Conservation (phyloP, 1,284 basidiomycete genomes). For the Puccinia brachypodii region DNA sequence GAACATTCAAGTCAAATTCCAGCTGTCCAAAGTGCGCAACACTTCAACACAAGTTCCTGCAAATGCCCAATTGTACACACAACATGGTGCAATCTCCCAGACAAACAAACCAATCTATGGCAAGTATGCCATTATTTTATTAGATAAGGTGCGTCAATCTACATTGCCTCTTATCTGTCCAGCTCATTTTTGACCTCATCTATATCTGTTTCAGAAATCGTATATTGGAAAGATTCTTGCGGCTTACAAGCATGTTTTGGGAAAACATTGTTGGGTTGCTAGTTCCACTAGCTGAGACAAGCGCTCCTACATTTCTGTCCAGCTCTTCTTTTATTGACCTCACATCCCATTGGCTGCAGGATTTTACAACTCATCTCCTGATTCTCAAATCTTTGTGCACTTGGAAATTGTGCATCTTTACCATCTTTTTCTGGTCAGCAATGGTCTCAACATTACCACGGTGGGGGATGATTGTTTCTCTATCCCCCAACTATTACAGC, state of each 20-base stretch:
- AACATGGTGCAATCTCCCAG: background rate
- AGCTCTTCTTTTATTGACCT: background rate
- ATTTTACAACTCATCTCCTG: background rate
- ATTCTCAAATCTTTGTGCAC: background rate
- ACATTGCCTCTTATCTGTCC: background rate
- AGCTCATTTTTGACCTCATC: background rate
- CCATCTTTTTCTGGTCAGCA: background rate
- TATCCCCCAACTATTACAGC: background rate
- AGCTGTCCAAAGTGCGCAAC: background rate
- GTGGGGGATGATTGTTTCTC: background rate
- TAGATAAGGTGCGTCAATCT: background rate
- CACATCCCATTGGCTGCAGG: background rate
- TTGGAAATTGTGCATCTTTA: background rate
- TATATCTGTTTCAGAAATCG: background rate
- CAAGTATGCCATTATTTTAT: background rate
- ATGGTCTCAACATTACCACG: background rate
- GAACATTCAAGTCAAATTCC: slow-evolving; percentile 4
- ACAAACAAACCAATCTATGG: background rate
- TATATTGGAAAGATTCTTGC: slow-evolving; percentile 5
- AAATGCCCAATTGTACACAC: background rate
- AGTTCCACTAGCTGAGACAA: background rate
- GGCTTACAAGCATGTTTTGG: background rate
- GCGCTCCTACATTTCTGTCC: background rate
- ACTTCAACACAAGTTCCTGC: background rate
- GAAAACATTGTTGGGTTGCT: background rate